Conservation (phyloP, 2,329 filamentous ascomycete genomes). For the Emmonsiellopsis sp. region DNA sequence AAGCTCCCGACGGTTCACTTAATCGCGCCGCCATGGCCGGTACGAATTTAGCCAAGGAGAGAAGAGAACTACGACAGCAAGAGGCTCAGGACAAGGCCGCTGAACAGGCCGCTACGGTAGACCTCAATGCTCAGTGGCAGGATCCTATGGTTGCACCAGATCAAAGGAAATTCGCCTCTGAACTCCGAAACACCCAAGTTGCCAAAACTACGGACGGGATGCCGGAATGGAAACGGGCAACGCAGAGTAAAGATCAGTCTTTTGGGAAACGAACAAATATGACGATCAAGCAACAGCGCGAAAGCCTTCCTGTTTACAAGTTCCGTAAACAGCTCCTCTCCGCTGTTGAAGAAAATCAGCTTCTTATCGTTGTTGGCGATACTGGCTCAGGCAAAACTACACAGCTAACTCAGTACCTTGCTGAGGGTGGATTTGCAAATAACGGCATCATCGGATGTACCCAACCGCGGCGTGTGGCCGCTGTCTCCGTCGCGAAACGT, state of each 20-base stretch:
- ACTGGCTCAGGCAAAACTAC: conserved; percentile 97
- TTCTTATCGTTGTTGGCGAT: conserved; percentile 92
- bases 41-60: conserved; percentile 76
- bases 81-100: conserved; percentile 72
- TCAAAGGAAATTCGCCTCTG: conserved; percentile 78
- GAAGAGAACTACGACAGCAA: conserved; percentile 78
- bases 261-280: conserved; percentile 80
- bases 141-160: conserved; percentile 89
- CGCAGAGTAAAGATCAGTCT: conserved; percentile 67
- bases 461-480: conserved; percentile 90
- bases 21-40: conserved; percentile 95
- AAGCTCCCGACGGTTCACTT: conserved; percentile 95
- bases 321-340: conserved; percentile 83
- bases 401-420: conserved; percentile 88
- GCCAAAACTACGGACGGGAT: conserved; percentile 55
- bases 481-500: conserved; percentile 95
- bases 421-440: conserved; percentile 82
- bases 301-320: conserved; percentile 77
- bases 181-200: conserved; percentile 60
- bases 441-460: conserved; percentile 90
- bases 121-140: conserved; percentile 86
- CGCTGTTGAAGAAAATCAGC: conserved; percentile 76
- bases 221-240: conserved; percentile 86
- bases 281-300: conserved; percentile 90
- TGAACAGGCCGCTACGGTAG: conserved; percentile 65